phyloP scores from a whole-genome alignment of 768 basidiomycete genomes.

The Rubroboletus satanas region DNA sequence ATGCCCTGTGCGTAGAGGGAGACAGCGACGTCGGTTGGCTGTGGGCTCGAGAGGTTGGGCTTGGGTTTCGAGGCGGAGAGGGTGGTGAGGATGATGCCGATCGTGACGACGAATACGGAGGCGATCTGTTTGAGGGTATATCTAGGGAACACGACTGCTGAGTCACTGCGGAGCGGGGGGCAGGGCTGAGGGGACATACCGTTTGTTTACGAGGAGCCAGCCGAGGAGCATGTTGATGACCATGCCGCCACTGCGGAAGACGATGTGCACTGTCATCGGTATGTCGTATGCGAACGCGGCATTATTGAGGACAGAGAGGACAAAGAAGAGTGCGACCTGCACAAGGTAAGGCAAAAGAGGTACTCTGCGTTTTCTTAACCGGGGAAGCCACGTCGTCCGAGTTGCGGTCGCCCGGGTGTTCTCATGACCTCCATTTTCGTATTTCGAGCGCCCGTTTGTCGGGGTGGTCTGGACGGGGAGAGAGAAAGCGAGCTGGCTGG shows the following conservation, averaged over 20 bases:
- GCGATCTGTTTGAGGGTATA: constrained; percentile 62
- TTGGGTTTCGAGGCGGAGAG: constrained; percentile 59
- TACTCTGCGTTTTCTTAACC: constrained; percentile 59
- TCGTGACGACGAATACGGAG: constrained; percentile 77
- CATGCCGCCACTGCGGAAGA: constrained; percentile 87
- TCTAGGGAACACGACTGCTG: constrained; percentile 32
- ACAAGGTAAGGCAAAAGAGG: constrained; percentile 69
- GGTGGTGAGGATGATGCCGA: constrained; percentile 77
- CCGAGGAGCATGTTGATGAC: constrained; percentile 82
- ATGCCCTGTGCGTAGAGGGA: constrained; percentile 66
- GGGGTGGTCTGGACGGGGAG: not conserved
- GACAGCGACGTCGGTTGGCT: not conserved
- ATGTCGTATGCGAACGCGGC: constrained; percentile 83
- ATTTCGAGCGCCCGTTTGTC: not conserved
- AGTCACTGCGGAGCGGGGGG: constrained; percentile 6
- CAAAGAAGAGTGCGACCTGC: constrained; percentile 80
- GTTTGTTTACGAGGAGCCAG: constrained; percentile 60
- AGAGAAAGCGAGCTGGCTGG: constrained; percentile 46
- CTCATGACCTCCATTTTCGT: not conserved
- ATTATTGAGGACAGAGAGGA: constrained; percentile 82
- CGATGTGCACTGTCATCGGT: constrained; percentile 91
- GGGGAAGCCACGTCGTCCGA: constrained; percentile 32
- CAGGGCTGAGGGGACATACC: constrained; percentile 36
- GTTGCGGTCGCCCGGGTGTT: not conserved
- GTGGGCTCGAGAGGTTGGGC: not conserved